Evolutionary conservation across 441 rosid genomes (phyloP), one percentile per base, ranked within the genome.

Genomic region (Populus trichocarpa): DNA sequence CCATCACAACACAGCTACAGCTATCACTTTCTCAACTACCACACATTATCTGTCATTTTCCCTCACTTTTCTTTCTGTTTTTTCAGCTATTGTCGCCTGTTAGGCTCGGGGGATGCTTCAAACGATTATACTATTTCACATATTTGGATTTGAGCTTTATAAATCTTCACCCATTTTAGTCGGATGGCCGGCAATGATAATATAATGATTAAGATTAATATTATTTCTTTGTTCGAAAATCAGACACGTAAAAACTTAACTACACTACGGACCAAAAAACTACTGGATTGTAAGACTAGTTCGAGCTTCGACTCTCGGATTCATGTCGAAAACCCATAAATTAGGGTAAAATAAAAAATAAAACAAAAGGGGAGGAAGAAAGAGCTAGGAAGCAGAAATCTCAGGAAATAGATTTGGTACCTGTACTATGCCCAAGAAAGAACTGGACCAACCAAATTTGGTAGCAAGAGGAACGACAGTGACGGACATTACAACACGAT

Each of bases 381-480:
- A 2, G 4, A 35, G 35, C 2, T 4, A 7, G 22, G 5, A 25
- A 6, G 2, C 1, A 20, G 10, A 30, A 20, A 28, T 0, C 6
- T 23, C 4, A 5, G 63, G 42, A 33, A 68, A 40, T 50, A 0
- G 57, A 53, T 16, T 18, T n/a, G n/a, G n/a, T 88, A 96, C 99
- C 98, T 96, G 99, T 75, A 96, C 98, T 57, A 94, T 85, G 83
- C 98, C 99, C 35, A 92, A 70, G 83, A 96, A 96, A 33, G 96
- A 84, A 79, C 87, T 94, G 72, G 97, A 93, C 99, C 99, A 96
- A 1, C 96, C 97, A 71, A 79, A 79, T 74, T 88, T 87, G 6
- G 91, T 88, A 30, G 98, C 97, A 2, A 96, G 93, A 25, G 99
- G 99, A 61, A 96, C 99, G 59, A 92, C 81, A 28, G 98, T 92